phyloP scores from a whole-genome alignment of 169 alveolate genomes.

The Plasmodium vinckei region DNA sequence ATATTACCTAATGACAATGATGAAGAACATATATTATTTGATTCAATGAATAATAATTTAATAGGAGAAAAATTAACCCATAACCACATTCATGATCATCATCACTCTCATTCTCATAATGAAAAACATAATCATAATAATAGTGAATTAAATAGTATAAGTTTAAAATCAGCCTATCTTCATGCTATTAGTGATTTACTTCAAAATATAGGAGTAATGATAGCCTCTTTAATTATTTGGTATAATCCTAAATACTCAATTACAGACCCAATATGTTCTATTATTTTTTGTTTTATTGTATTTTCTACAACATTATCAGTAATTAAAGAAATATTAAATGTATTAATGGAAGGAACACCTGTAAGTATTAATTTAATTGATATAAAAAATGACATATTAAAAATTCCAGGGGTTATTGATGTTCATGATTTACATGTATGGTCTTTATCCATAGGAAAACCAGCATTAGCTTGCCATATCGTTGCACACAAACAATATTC shows the following conservation, averaged over 20 bases:
- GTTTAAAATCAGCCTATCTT: constrained; percentile 93
- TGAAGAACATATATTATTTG: constrained; percentile 23
- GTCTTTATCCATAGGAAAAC: constrained; percentile 94
- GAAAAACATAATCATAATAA: constrained; percentile 51
- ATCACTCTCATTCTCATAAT: constrained; percentile 32
- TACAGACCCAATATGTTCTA: constrained; percentile 97
- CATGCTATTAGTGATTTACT: constrained; percentile 96
- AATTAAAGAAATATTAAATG: constrained; percentile 92
- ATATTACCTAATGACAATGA: constrained; percentile 4
- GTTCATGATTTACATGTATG: constrained; percentile 98
- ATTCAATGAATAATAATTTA: constrained; percentile 4
- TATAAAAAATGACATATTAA: constrained; percentile 86
- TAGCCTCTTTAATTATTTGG: constrained; percentile 93
- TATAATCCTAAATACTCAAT: constrained; percentile 87
- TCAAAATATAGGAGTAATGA: constrained; percentile 94
- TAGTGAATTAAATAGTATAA: constrained; percentile 85
- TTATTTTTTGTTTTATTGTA: constrained; percentile 93
- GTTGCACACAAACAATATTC: constrained; percentile 84
- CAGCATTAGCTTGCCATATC: constrained; percentile 94
- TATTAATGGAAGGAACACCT: constrained; percentile 97
- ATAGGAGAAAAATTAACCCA: constrained; percentile 76
- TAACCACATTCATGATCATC: constrained; percentile 79
- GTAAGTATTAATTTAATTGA: constrained; percentile 88
- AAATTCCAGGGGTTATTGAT: constrained; percentile 91
- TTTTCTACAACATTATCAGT: constrained; percentile 94